Evolutionary conservation across 139 green algal genomes (phyloP), one percentile per base, ranked within the genome.

Genomic region (Tetratostichococcus sp.): DNA sequence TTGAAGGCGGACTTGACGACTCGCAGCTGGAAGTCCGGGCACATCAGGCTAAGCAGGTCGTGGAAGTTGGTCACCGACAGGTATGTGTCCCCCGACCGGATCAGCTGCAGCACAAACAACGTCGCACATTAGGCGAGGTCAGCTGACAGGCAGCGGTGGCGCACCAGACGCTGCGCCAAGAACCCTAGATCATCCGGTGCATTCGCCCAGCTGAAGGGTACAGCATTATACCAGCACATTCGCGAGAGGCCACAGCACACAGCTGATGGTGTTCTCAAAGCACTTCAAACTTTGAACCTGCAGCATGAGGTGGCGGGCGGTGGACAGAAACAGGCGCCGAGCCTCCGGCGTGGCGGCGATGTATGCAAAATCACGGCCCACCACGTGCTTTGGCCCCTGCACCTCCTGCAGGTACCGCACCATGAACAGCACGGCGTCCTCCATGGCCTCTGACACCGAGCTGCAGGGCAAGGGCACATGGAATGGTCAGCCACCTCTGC

Each of bases 1-100:
- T 79, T 79, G 67, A 79, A 79, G 21, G 74, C 74, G 35, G 74
- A 73, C 28, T 58, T 50, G 5, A 71, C 70, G 4, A 79, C 74
- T 33, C 67, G 35, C 26, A 79, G 74, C n/a, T 67, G 74, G 43
- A 79, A 50, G 23, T 79, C 74, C 33, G 42, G 65, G 67, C 74
- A 79, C 30, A 79, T 19, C 42, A 79, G 50, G 26, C 65, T 30
- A 42, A 79, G 30, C 65, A 79, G 67, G 74, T 67, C 72, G 74
- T 79, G 74, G 43, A 72, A 74, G 67, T 79, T 67, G 35, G 65
- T 65, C 31, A 79, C n/a, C 14, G 42, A 73, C 26, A 79, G 57
- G 50, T 62, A 62, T 17, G 50, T 62, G 17, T 62, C 50, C 50
- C 50, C 50, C 50, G 50, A 62, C 50, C 50, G 50, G 19, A 62